Evolutionary conservation across 257 asterid species (phyloP).

Genomic region (Galeopsis tetrahit): DNA sequence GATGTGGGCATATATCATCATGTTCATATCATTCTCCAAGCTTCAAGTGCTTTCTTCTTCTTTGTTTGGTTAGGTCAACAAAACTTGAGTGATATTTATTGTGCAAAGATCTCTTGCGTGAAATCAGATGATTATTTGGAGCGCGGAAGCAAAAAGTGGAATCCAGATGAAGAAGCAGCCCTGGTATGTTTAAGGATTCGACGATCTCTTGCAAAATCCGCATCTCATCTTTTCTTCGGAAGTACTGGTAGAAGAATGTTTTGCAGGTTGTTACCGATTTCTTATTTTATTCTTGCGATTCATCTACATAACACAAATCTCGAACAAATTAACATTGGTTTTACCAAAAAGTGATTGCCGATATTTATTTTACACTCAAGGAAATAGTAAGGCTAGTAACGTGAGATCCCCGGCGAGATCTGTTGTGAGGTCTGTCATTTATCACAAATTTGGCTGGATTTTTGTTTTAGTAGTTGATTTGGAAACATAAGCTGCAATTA

Average conservation of each 20-base stretch:
- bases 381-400: neutral
- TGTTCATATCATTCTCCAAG: neutral
- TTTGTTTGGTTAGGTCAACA: neutral
- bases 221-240: too few species aligned
- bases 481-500: neutral
- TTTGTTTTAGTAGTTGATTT: neutral
- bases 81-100: too few species aligned
- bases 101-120: too few species aligned
- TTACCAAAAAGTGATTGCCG: neutral
- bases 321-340: neutral
- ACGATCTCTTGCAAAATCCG: too few species aligned
- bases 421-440: neutral
- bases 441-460: neutral
- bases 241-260: too few species aligned
- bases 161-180: neutral
- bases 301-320: neutral
- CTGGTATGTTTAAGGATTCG: neutral
- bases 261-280: neutral
- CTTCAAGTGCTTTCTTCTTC: neutral
- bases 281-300: neutral
- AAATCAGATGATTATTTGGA: neutral
- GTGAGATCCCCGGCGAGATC: too few species aligned
- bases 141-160: neutral
- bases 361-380: neutral
- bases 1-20: too few species aligned